Conservation (phyloP, 345 rosid genomes). For the Camelina sativa region DNA sequence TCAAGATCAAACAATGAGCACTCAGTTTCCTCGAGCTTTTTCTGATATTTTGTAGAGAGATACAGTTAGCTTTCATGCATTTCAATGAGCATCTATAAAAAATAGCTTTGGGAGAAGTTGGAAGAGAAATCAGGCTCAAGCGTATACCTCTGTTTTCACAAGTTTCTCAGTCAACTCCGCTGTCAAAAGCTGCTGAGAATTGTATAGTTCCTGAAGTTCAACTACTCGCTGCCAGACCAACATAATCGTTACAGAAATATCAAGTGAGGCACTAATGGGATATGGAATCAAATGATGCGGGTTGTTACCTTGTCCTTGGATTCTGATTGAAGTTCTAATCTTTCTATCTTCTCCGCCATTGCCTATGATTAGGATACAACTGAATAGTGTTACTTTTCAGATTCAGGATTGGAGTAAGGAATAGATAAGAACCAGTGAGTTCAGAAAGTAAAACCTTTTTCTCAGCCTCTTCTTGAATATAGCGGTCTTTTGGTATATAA, state of each 20-base stretch:
- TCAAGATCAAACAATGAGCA: conserved; percentile 78
- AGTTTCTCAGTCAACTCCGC: conserved; percentile 79
- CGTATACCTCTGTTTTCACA: conserved; percentile 79
- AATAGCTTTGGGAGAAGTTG: background rate
- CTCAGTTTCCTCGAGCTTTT: conserved; percentile 89
- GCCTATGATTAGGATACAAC: conserved; percentile 53
- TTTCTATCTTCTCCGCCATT: conserved; percentile 97
- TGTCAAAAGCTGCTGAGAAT: conserved; percentile 73
- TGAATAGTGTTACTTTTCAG: conserved; percentile 17
- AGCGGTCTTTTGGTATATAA: conserved; percentile 48
- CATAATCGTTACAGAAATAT: background rate
- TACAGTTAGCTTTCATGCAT: conserved; percentile 31
- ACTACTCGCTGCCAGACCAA: conserved; percentile 62
- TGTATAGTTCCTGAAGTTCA: conserved; percentile 90
- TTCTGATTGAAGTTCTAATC: conserved; percentile 86
- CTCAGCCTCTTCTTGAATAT: conserved; percentile 49
- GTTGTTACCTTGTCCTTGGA: conserved; percentile 82
- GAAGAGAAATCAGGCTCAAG: conserved; percentile 9
- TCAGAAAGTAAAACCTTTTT: conserved; percentile 41
- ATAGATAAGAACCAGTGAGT: conserved; percentile 12
- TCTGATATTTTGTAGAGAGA: conserved; percentile 54
- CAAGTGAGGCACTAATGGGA: conserved; percentile 5
- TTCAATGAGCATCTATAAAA: background rate
- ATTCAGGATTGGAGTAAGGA: conserved; percentile 13
- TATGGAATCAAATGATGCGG: conserved; percentile 1